Percentiles rank a stretch among this genome's conserved stretches.
Evolutionary conservation across 2,329 filamentous ascomycete genomes (phyloP).

Genomic region (Aspergillus felis): DNA sequence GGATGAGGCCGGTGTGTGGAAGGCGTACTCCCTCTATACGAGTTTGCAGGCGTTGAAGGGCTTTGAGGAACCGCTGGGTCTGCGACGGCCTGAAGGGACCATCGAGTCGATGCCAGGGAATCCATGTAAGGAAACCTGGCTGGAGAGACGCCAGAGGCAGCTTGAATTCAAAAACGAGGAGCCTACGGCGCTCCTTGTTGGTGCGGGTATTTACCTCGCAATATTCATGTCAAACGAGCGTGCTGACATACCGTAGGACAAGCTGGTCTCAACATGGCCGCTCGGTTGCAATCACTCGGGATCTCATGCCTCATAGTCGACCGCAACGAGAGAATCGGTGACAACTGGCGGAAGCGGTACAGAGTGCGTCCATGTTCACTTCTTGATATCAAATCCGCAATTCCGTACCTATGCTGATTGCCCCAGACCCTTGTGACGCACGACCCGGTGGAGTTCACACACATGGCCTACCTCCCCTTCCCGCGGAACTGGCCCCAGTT

Average conservation of each 20-base stretch:
- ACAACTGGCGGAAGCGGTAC: slow-evolving; percentile 52
- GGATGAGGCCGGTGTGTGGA: slow-evolving; percentile 28
- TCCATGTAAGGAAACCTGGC: slow-evolving; percentile 32
- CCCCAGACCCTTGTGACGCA: slow-evolving; percentile 36
- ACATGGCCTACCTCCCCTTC: slow-evolving; percentile 39
- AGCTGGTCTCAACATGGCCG: slow-evolving; percentile 40
- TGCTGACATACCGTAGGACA: slow-evolving; percentile 29
- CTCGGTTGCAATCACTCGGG: slow-evolving; percentile 39
- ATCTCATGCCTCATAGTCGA: slow-evolving; percentile 44
- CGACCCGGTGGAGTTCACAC: slow-evolving; percentile 39
- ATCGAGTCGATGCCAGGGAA: slow-evolving; percentile 32
- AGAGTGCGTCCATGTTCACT: slow-evolving; percentile 22
- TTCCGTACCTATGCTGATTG: neutral
- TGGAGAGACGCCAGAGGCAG: slow-evolving; percentile 30
- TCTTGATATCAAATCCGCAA: neutral
- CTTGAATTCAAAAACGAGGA: slow-evolving; percentile 34
- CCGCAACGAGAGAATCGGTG: slow-evolving; percentile 43
- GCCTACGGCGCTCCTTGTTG: slow-evolving; percentile 40
- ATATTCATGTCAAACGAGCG: neutral
- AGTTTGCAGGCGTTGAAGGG: slow-evolving; percentile 35
- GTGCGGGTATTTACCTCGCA: slow-evolving; percentile 26
- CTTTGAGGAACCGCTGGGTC: slow-evolving; percentile 31
- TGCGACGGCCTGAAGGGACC: slow-evolving; percentile 31
- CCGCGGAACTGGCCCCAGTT: slow-evolving; percentile 42
- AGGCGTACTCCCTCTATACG: slow-evolving; percentile 38